Evolutionary conservation across 108 stramenopile genomes (phyloP).

Genomic region (Cyclotella choctawhatcheeana): DNA sequence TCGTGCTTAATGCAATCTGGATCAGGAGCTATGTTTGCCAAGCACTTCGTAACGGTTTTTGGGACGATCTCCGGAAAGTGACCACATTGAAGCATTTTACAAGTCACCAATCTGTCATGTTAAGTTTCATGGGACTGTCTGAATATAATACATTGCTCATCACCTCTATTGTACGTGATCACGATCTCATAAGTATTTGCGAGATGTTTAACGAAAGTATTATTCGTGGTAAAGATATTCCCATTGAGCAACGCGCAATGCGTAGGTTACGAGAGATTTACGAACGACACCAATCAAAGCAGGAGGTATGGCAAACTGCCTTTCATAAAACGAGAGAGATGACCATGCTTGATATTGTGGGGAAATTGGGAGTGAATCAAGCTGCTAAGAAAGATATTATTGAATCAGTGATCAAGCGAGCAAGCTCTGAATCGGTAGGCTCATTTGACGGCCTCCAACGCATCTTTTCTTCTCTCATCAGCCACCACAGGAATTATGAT

Average conservation of each 20-base stretch:
- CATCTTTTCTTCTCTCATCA: background rate
- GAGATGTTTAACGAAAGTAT: background rate
- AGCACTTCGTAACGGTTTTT: background rate
- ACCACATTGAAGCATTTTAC: background rate
- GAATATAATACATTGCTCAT: background rate
- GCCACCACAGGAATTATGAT: background rate
- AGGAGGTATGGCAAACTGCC: background rate
- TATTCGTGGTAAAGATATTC: background rate
- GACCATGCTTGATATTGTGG: background rate
- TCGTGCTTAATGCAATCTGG: conserved; percentile 23
- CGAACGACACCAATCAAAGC: background rate
- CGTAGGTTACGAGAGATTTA: background rate
- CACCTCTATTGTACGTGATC: background rate
- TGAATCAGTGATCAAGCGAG: conserved; percentile 3
- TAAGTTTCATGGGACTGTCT: background rate
- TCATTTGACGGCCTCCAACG: background rate
- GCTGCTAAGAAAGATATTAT: background rate
- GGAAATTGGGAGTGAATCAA: background rate
- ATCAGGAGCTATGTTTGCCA: conserved; percentile 14
- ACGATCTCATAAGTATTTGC: background rate
- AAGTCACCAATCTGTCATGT: background rate
- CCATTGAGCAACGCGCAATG: background rate
- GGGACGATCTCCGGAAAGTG: background rate
- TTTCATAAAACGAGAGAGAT: background rate
- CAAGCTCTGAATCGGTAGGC: conserved; percentile 3